Conservation (phyloP, 805 yeast genomes). For the Jamesozyma spencerorum region DNA sequence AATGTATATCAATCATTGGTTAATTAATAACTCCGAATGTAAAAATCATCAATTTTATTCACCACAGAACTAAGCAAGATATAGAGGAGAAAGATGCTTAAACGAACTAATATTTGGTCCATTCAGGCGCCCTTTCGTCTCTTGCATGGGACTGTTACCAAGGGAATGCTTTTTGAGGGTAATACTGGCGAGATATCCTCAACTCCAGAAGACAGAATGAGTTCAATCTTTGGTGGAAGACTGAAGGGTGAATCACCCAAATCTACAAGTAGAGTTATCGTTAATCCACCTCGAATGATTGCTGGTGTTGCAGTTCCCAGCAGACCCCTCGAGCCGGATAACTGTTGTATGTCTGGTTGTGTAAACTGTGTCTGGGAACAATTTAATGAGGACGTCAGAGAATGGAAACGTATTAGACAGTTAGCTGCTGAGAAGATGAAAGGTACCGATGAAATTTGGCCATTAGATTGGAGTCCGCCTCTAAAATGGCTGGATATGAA, state of each 20-base stretch:
- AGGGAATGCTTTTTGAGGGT: constrained; percentile 30
- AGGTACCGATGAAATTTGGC: constrained; percentile 47
- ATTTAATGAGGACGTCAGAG: constrained; percentile 76
- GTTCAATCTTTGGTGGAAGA: constrained; percentile 47
- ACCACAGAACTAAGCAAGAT: too few relatives aligned
- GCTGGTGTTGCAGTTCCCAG: constrained; percentile 73
- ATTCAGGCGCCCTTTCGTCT: background rate
- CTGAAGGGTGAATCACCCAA: constrained; percentile 42
- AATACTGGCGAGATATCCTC: constrained; percentile 23
- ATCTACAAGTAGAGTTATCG: constrained; percentile 29
- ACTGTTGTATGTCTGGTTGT: constrained; percentile 97
- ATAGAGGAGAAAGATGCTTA: too few relatives aligned
- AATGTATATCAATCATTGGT: too few relatives aligned
- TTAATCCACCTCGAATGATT: constrained; percentile 16
- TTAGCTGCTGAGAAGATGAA: constrained; percentile 49
- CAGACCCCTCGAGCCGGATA: constrained; percentile 84
- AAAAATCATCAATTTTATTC: too few relatives aligned
- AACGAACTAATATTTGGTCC: too few relatives aligned
- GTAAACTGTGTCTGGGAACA: constrained; percentile 95
- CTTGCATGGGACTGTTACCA: background rate
- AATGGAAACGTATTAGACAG: constrained; percentile 59
- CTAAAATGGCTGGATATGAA: constrained; percentile 32
- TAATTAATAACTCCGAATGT: too few relatives aligned
- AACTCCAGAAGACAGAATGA: constrained; percentile 41
- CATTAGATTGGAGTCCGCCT: constrained; percentile 53